Percentiles rank a stretch among this genome's conserved stretches.
Conservation (phyloP, 2,329 filamentous ascomycete genomes). For the Decorospora gaudefroyi region DNA sequence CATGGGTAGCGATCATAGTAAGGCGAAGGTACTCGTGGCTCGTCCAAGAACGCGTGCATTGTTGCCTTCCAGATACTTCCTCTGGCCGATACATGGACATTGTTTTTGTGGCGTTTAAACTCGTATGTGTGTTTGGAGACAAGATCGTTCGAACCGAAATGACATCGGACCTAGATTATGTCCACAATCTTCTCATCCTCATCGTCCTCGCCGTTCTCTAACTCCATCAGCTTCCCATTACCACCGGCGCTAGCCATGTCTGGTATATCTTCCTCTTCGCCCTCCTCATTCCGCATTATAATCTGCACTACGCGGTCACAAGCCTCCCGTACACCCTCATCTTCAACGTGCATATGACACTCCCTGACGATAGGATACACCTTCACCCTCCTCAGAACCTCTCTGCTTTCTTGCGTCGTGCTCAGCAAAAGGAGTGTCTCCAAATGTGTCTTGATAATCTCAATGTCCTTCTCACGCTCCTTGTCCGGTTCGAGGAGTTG, state of each 20-base stretch:
- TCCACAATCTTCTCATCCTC: conserved; percentile 48
- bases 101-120: too few species aligned
- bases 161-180: conserved; percentile 21
- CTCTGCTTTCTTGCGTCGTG: conserved; percentile 74
- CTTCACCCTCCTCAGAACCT: conserved; percentile 73
- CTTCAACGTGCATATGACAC: conserved; percentile 74
- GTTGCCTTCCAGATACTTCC: too few species aligned
- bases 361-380: conserved; percentile 91
- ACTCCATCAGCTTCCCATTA: conserved; percentile 34
- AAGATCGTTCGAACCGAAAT: too few species aligned
- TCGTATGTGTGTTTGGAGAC: too few species aligned
- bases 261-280: conserved; percentile 55
- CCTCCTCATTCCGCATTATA: conserved; percentile 77
- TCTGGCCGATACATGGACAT: too few species aligned
- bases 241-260: conserved; percentile 22
- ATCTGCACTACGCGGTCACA: conserved; percentile 91
- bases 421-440: conserved; percentile 86
- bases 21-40: too few species aligned
- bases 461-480: conserved; percentile 73
- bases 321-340: conserved; percentile 80
- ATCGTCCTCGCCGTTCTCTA: conserved; percentile 40
- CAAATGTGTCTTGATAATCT: conserved; percentile 82
- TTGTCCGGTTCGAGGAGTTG: conserved; percentile 91
- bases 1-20: too few species aligned
- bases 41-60: too few species aligned